Evolutionary conservation across 306 rosid genomes (phyloP).

Genomic region (Prinsepia uniflora): DNA sequence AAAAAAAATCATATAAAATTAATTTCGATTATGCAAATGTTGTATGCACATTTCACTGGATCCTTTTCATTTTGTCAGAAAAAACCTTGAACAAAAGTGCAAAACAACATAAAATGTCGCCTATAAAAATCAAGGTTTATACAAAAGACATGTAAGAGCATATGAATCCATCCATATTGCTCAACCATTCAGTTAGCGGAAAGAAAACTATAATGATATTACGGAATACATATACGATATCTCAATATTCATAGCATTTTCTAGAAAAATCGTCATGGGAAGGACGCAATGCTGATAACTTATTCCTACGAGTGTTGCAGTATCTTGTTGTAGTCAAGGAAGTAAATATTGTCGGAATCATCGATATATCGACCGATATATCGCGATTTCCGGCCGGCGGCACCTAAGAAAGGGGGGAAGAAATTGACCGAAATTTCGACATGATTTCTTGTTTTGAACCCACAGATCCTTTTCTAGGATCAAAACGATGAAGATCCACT

Average conservation of each 20-base stretch:
- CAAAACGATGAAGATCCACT: no score
- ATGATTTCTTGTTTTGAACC: no score
- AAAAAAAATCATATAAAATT: no score
- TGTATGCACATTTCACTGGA: no score
- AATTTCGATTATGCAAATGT: no score
- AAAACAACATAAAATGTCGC: background rate
- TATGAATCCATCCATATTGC: background rate
- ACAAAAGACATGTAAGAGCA: background rate
- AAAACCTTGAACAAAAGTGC: background rate
- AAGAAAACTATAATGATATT: background rate
- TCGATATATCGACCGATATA: no score
- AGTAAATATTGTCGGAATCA: no score
- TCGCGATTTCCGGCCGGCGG: no score
- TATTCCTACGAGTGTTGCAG: conserved; percentile 57
- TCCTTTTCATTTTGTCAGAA: no score
- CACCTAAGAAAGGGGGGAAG: no score
- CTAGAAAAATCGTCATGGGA: background rate
- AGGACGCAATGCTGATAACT: background rate
- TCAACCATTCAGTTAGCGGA: background rate
- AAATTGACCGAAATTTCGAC: no score
- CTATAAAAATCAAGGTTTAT: background rate
- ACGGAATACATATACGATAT: background rate
- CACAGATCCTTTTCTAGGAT: no score
- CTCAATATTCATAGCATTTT: background rate
- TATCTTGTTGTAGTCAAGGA: conserved; percentile 87